phyloP scores from a whole-genome alignment of 164 flowering plant species.

The Tetracentron sinense region DNA sequence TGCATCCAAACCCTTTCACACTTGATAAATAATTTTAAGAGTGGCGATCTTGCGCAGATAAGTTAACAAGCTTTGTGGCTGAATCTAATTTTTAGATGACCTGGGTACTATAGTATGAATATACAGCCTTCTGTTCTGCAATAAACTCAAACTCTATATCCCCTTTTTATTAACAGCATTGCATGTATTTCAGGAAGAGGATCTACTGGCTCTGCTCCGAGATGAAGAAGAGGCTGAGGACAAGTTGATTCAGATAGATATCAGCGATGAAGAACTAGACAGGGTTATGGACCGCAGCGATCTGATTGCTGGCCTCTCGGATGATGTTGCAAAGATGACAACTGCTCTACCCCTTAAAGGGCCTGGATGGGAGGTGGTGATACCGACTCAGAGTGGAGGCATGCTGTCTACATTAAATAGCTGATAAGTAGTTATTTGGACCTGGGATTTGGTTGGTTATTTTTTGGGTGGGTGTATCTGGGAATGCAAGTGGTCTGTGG shows the following conservation, averaged over 20 bases:
- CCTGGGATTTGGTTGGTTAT: background rate
- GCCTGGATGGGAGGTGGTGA: conserved; percentile 97
- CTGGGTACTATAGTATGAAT: too few species aligned
- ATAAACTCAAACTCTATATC: background rate
- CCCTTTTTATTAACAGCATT: background rate
- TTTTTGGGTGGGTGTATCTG: background rate
- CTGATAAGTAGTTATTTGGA: conserved; percentile 12
- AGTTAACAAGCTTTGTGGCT: too few species aligned
- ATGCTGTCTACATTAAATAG: conserved; percentile 69
- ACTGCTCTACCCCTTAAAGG: conserved; percentile 64
- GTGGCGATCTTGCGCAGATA: too few species aligned
- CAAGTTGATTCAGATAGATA: conserved; percentile 74
- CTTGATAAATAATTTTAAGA: too few species aligned
- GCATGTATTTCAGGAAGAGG: conserved; percentile 74
- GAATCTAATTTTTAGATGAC: too few species aligned
- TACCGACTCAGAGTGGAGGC: conserved; percentile 64
- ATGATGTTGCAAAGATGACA: conserved; percentile 14
- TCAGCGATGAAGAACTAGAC: conserved; percentile 72
- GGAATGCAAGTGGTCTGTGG: too few species aligned
- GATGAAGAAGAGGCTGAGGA: conserved; percentile 78
- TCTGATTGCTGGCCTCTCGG: conserved; percentile 26
- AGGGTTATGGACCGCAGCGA: conserved; percentile 82
- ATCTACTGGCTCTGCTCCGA: conserved; percentile 60
- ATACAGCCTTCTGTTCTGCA: background rate
- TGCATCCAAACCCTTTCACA: too few species aligned